These are phyloP conservation scores for Paecilomyces variotii DNA, from an alignment of 2,329 filamentous ascomycete genomes.

Conservation along the genomic window DNA sequence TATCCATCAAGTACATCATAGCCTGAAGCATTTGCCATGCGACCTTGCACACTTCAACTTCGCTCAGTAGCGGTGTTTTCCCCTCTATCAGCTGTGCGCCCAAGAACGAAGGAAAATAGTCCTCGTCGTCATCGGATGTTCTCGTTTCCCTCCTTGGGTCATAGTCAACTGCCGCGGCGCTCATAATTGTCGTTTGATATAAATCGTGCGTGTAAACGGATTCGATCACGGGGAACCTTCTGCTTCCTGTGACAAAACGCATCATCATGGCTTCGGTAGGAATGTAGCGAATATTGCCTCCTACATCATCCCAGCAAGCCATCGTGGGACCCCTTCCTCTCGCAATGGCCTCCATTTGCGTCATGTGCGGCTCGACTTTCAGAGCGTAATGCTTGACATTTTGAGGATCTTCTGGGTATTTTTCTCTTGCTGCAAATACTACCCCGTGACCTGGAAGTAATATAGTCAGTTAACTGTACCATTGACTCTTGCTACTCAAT, in stretches of 20 bases:
- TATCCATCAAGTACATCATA: slow-evolving; percentile 19
- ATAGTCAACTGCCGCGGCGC: slow-evolving; percentile 13
- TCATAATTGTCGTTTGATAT: slow-evolving; percentile 20
- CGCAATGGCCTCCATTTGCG: slow-evolving; percentile 2
- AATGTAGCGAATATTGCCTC: slow-evolving; percentile 9
- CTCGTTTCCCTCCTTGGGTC: slow-evolving; percentile 1
- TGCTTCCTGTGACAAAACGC: slow-evolving; percentile 14
- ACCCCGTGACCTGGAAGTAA: slow-evolving; percentile 13
- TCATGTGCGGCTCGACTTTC: slow-evolving; percentile 11
- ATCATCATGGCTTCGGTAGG: slow-evolving; percentile 20
- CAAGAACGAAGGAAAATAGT: slow-evolving; percentile 6
- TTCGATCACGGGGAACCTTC: slow-evolving; percentile 20
- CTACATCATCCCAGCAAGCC: slow-evolving; percentile 1
- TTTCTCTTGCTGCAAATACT: slow-evolving; percentile 13
- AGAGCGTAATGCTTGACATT: slow-evolving; percentile 12
- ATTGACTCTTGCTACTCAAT: neutral
- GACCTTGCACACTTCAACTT: slow-evolving; percentile 21
- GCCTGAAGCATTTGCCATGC: slow-evolving; percentile 21
- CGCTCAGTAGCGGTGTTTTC: slow-evolving; percentile 13
- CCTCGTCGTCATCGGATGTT: neutral
- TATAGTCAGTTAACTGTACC: neutral
- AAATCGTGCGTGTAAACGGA: slow-evolving; percentile 19
- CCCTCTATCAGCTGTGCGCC: slow-evolving; percentile 8
- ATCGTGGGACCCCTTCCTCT: slow-evolving; percentile 3
- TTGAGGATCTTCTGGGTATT: neutral